Evolutionary conservation across 106 monocot species (phyloP).

Genomic region (Agapanthus africanus): DNA sequence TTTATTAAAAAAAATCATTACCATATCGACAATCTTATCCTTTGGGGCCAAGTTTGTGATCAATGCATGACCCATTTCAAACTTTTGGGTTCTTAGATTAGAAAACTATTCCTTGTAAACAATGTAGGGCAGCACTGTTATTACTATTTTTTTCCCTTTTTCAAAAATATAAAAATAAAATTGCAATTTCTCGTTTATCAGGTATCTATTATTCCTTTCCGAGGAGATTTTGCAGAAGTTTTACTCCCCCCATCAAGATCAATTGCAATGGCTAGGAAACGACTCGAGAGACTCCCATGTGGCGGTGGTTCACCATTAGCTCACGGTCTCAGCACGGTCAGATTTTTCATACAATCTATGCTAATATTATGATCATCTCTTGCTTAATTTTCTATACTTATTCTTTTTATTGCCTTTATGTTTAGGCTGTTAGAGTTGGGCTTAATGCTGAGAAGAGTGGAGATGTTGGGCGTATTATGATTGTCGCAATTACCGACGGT

Average conservation of each 20-base stretch:
- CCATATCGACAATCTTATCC: not conserved
- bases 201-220: conserved; percentile 97
- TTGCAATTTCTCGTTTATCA: conserved; percentile 16
- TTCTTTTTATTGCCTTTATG: not conserved
- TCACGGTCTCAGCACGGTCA: conserved; percentile 96
- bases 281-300: conserved; percentile 96
- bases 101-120: not conserved
- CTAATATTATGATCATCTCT: conserved; percentile 2
- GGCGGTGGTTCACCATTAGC: conserved; percentile 99
- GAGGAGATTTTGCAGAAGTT: conserved; percentile 98
- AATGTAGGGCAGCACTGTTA: not conserved
- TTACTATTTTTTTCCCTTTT: no score
- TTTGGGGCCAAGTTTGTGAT: not conserved
- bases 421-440: conserved; percentile 98
- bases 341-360: not conserved
- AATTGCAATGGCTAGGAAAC: conserved; percentile 96
- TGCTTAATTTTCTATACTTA: not conserved
- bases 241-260: conserved; percentile 96
- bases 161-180: not conserved
- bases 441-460: conserved; percentile 99
- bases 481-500: conserved; percentile 98
- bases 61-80: not conserved
- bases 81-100: not conserved
- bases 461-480: conserved; percentile 97
- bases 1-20: no score